These are phyloP conservation scores for Tillandsia fasciculata DNA, from an alignment of 176 grass and related monocot genomes.

Conservation along the genomic window DNA sequence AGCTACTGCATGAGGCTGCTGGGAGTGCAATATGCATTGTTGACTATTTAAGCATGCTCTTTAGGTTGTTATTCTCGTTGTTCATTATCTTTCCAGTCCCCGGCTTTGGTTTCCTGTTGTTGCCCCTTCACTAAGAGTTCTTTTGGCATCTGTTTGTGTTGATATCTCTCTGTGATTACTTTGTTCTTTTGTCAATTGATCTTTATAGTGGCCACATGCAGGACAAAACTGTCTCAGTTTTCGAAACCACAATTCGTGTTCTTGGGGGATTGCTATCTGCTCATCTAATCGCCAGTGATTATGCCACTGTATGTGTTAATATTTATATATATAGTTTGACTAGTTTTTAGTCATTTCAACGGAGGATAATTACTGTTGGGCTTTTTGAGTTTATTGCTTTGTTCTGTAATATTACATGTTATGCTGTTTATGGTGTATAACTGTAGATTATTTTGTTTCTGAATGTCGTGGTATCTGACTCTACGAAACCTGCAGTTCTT, in stretches of 20 bases:
- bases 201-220: conserved; percentile 20
- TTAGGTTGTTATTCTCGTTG: too few relatives aligned
- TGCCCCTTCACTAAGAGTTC: not conserved
- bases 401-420: too few relatives aligned
- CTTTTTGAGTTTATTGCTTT: not conserved
- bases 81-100: not conserved
- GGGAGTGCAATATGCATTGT: too few relatives aligned
- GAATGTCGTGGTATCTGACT: not conserved
- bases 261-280: conserved; percentile 83
- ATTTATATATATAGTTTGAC: not conserved
- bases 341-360: not conserved
- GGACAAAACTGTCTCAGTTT: conserved; percentile 97
- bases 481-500: not conserved
- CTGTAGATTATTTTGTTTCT: too few relatives aligned
- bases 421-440: not conserved
- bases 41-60: too few relatives aligned
- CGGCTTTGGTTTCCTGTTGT: not conserved
- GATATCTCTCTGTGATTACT: conserved; percentile 2
- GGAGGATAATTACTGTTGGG: not conserved
- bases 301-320: conserved; percentile 59
- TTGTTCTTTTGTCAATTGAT: conserved; percentile 11
- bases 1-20: too few relatives aligned
- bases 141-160: not conserved
- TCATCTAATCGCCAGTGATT: conserved; percentile 92
- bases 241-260: conserved; percentile 94